Evolutionary conservation across 1,139 yeast genomes (phyloP).

Genomic region (Saccharomyces hybrid): DNA sequence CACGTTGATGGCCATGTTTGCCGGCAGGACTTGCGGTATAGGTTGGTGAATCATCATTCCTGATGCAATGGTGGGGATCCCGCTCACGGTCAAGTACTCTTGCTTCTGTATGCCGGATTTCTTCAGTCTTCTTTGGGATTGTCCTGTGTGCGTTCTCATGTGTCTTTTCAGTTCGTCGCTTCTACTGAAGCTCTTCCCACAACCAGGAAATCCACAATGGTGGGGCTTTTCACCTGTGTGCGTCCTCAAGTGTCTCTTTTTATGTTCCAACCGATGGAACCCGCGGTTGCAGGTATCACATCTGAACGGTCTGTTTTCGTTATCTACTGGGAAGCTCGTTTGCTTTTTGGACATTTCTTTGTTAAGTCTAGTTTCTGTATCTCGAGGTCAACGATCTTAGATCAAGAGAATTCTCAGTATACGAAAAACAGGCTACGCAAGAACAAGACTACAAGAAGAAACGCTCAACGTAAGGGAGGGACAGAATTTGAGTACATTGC

Average conservation of each 20-base stretch:
- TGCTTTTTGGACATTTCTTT: constrained; percentile 6
- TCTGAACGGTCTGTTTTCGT: constrained; percentile 55
- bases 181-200: constrained; percentile 76
- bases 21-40: not conserved
- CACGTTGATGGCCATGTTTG: not conserved
- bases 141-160: constrained; percentile 56
- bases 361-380: not conserved
- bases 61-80: not conserved
- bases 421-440: not conserved
- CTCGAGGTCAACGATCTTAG: not conserved
- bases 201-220: constrained; percentile 78
- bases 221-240: constrained; percentile 97
- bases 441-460: not conserved
- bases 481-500: not conserved
- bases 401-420: not conserved
- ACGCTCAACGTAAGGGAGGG: not conserved
- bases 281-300: constrained; percentile 91
- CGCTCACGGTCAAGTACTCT: not conserved
- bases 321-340: constrained; percentile 17
- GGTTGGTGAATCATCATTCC: not conserved
- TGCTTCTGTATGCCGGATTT: constrained; percentile 1
- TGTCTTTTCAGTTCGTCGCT: constrained; percentile 90
- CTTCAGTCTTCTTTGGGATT: constrained; percentile 15
- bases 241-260: constrained; percentile 86
- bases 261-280: constrained; percentile 86